phyloP scores from a whole-genome alignment of 805 yeast genomes.

The Teunomyces gatunensis region DNA sequence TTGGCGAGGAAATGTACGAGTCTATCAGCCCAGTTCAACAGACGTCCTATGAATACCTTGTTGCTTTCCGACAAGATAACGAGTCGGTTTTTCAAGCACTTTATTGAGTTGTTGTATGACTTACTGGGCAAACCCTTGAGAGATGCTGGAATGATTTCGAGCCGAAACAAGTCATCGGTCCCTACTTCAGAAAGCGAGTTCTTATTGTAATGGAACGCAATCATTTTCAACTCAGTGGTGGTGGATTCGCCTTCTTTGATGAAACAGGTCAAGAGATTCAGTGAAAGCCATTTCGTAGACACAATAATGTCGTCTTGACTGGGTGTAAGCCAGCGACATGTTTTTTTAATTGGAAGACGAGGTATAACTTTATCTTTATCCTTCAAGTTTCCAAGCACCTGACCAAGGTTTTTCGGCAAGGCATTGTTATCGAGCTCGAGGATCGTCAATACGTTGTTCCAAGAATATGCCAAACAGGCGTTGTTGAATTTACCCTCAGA shows the following conservation, averaged over 20 bases:
- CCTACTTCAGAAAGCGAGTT: slow-evolving; percentile 2
- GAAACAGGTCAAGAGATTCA: slow-evolving; percentile 25
- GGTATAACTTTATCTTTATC: slow-evolving; percentile 39
- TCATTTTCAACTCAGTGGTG: not conserved
- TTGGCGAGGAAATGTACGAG: slow-evolving; percentile 46
- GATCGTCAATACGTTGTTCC: slow-evolving; percentile 60
- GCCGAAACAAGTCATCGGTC: slow-evolving; percentile 30
- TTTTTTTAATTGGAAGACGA: slow-evolving; percentile 21
- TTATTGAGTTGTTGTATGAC: slow-evolving; percentile 15
- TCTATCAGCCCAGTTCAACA: slow-evolving; percentile 69
- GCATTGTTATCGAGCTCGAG: slow-evolving; percentile 46
- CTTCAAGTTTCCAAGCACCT: slow-evolving; percentile 26
- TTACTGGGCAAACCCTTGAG: not conserved
- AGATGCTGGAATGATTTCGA: slow-evolving; percentile 16
- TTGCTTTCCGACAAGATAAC: slow-evolving; percentile 24
- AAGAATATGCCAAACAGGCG: slow-evolving; percentile 62
- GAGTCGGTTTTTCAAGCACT: slow-evolving; percentile 22
- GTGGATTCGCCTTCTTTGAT: slow-evolving; percentile 7
- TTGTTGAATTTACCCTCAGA: slow-evolving; percentile 16
- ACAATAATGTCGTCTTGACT: slow-evolving; percentile 28
- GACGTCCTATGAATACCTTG: slow-evolving; percentile 54
- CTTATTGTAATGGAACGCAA: not conserved
- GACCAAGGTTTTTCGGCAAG: slow-evolving; percentile 27
- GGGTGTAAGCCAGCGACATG: slow-evolving; percentile 22
- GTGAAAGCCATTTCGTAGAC: slow-evolving; percentile 53